These are phyloP conservation scores for Scedosporium boydii DNA, from an alignment of 2,329 filamentous ascomycete genomes.

Conservation along the genomic window DNA sequence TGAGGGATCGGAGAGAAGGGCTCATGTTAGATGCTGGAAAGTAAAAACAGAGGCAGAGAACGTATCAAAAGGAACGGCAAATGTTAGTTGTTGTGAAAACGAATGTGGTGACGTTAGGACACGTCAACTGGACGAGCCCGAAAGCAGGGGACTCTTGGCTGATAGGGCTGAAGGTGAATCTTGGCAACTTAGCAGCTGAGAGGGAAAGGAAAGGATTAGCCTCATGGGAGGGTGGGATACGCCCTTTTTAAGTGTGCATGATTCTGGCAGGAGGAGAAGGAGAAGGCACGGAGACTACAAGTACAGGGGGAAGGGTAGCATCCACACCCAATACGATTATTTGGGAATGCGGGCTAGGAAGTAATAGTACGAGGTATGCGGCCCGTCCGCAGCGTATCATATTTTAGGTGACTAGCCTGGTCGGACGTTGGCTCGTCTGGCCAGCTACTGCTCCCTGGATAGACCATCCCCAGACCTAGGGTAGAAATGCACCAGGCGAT, in stretches of 20 bases:
- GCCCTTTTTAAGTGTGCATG: neutral
- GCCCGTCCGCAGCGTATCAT: neutral
- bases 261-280: neutral
- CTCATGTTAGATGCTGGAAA: neutral
- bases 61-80: neutral
- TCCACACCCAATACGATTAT: neutral
- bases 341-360: neutral
- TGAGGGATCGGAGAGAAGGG: neutral
- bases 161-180: neutral
- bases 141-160: neutral
- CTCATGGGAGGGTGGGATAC: neutral
- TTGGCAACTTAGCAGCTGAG: neutral
- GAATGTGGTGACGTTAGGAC: conserved; percentile 2
- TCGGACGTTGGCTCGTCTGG: neutral
- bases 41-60: too few relatives aligned
- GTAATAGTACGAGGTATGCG: neutral
- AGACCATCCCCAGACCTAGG: too few relatives aligned
- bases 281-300: neutral
- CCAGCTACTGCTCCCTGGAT: neutral
- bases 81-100: neutral
- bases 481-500: too few relatives aligned
- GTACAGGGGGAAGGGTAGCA: neutral
- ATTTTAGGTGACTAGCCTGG: neutral
- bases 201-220: neutral
- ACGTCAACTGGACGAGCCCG: conserved; percentile 3